Base-by-base conservation (phyloP, 2,329 filamentous ascomycete species). In the Rhytidhysteron rufulum region DNA sequence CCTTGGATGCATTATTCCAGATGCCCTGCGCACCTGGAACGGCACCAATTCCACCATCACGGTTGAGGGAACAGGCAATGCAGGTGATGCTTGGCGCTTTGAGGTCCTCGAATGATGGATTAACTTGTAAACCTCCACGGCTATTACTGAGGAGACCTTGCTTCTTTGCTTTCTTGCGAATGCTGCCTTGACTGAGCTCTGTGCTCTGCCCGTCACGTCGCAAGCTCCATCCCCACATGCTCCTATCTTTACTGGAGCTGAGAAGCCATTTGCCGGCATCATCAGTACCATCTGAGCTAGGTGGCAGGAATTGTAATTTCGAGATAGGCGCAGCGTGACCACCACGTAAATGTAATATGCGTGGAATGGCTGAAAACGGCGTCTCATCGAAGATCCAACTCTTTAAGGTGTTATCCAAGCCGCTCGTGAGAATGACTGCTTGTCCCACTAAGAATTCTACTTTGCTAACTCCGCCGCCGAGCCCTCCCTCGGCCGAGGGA, bases 341-440 rank as follows among this genome's bases (percentile, higher is more conserved):
- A 51, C 86, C 89, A 50, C 93, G 79, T 3, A 81, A 80, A 65
- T 98, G 93, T 21, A 98, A 71, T 19, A 88, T 85, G 15, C 91
- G 80, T 2, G 93, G 93, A 9, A 90, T 77, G 0, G 90, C 83
- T 0, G 87, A 93, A 62, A 95, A 95, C 0, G 91, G 90, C 0
- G 83, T 84, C 62, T 94, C 85, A 57, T 97, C 91, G 54, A 96
- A 95, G 45, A 97, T 93, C 91, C 91, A 96, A 4, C 89, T 90
- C 62, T 91, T 94, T 43, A 98, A 71, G 8, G 90, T 88, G 66
- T 98, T 98, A 63, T 98, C 93, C 34, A 86, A 75, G 4, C 93
- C 94, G 49, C 88, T 93, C 8, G 89, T 95, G 20, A 97, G 74
- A 31, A 98, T 78, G 3, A 97, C 85, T 4, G 88, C 86, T 62